phyloP scores from a whole-genome alignment of 1,284 basidiomycete genomes.

The Schizopora paradoxa region DNA sequence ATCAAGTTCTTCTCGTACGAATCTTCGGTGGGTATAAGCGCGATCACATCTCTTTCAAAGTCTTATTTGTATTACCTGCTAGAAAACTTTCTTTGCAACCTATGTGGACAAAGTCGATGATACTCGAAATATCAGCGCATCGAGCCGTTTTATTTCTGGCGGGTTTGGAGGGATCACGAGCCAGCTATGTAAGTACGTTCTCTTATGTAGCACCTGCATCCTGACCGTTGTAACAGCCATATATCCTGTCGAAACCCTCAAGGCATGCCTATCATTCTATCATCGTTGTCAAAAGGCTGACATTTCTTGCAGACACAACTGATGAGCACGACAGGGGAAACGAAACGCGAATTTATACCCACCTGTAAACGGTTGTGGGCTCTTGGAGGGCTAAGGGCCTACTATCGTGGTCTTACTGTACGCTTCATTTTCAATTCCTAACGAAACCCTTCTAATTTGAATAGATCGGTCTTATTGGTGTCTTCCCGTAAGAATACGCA shows the following conservation, averaged over 20 bases:
- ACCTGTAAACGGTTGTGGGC: conserved; percentile 69
- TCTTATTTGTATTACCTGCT: conserved; percentile 21
- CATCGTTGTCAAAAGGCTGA: conserved; percentile 9
- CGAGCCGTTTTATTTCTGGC: conserved; percentile 90
- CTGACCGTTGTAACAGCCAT: conserved; percentile 51
- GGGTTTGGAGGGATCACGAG: conserved; percentile 93
- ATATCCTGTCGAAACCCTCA: conserved; percentile 85
- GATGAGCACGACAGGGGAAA: conserved; percentile 75
- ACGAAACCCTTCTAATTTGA: conserved; percentile 15
- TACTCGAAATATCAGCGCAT: conserved; percentile 83
- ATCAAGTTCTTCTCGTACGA: conserved; percentile 99
- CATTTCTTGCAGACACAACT: conserved; percentile 70
- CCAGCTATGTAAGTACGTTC: conserved; percentile 68
- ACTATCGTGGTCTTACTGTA: conserved; percentile 89
- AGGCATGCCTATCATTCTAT: conserved; percentile 39
- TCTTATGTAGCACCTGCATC: conserved; percentile 13
- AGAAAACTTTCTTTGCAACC: conserved; percentile 92
- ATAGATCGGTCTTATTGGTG: conserved; percentile 83
- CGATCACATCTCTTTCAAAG: conserved; percentile 17
- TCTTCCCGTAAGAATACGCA: conserved; percentile 69
- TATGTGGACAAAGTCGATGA: conserved; percentile 92
- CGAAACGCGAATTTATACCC: conserved; percentile 54
- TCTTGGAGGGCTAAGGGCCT: conserved; percentile 78
- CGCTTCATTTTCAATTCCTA: conserved; percentile 9
- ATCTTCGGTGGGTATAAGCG: conserved; percentile 63